A percentile compares a stretch with the other conserved stretches of the same genome.
Conservation (phyloP, 2,329 filamentous ascomycete species). For the Colletotrichum sp. region DNA sequence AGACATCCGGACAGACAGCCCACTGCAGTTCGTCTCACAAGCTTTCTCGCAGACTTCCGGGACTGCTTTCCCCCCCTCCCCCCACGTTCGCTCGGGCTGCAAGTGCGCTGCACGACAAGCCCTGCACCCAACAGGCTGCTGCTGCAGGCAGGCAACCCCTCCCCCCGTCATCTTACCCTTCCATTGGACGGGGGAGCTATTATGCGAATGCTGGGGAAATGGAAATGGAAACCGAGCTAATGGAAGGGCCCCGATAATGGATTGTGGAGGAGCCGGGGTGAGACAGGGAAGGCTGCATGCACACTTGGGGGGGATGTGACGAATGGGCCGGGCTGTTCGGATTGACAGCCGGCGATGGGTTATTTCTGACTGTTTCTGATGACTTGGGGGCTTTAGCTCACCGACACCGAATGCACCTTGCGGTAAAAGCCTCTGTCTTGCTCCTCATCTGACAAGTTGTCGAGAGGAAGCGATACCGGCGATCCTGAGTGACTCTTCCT, state of each 20-base stretch:
- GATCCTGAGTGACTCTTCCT: background rate
- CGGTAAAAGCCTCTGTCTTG: background rate
- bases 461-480: background rate
- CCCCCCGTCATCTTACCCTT: background rate
- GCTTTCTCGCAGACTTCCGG: conserved; percentile 6
- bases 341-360: background rate
- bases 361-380: background rate
- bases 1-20: background rate
- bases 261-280: conserved; percentile 6
- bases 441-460: background rate
- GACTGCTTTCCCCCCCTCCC: background rate
- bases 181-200: conserved; percentile 8
- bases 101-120: conserved; percentile 4
- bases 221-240: conserved; percentile 20
- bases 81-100: conserved; percentile 9
- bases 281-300: background rate
- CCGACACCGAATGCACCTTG: background rate
- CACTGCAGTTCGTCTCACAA: conserved; percentile 12
- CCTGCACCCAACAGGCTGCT: background rate
- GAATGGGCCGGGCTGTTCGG: conserved; percentile 5
- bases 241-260: conserved; percentile 13
- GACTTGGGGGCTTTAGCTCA: background rate
- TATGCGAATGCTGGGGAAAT: conserved; percentile 22
- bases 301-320: background rate
- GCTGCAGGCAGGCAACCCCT: background rate